phyloP scores from a whole-genome alignment of 169 alveolate species.

The Plasmodium cynomolgi region DNA sequence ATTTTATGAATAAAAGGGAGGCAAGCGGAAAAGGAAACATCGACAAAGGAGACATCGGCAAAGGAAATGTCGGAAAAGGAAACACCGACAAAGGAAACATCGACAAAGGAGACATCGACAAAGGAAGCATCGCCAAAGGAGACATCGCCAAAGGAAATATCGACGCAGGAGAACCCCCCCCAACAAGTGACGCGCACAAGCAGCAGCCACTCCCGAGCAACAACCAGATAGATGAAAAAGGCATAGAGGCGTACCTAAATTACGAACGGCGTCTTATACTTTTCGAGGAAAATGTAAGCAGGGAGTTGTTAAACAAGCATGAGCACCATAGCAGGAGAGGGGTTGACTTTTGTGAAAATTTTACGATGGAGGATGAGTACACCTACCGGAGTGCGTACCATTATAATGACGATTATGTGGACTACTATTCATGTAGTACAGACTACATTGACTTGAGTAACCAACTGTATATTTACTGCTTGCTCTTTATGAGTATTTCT shows the following conservation, averaged over 20 bases:
- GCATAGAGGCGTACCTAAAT: neutral
- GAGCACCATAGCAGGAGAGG: constrained; percentile 3
- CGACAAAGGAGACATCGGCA: neutral
- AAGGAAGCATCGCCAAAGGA: neutral
- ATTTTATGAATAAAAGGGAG: neutral
- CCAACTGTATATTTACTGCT: constrained; percentile 56
- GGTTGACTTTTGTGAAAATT: constrained; percentile 5
- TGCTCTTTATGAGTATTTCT: constrained; percentile 59
- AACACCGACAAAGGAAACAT: neutral
- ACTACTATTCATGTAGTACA: constrained; percentile 10
- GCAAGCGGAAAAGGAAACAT: neutral
- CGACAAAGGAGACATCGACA: neutral
- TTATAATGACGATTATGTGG: constrained; percentile 29
- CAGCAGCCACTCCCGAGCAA: neutral
- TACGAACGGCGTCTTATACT: constrained; percentile 17
- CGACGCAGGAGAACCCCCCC: no score
- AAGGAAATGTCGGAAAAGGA: neutral
- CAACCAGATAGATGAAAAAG: neutral
- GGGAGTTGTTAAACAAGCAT: constrained; percentile 28
- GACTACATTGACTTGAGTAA: constrained; percentile 52
- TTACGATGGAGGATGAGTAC: neutral
- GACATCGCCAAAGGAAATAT: neutral
- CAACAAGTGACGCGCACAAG: neutral
- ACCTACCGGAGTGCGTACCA: neutral
- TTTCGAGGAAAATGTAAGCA: constrained; percentile 36